Percentiles rank a stretch among this genome's conserved stretches.
Evolutionary conservation across 176 grass and related monocot genomes (phyloP).

Genomic region (Puya raimondii): DNA sequence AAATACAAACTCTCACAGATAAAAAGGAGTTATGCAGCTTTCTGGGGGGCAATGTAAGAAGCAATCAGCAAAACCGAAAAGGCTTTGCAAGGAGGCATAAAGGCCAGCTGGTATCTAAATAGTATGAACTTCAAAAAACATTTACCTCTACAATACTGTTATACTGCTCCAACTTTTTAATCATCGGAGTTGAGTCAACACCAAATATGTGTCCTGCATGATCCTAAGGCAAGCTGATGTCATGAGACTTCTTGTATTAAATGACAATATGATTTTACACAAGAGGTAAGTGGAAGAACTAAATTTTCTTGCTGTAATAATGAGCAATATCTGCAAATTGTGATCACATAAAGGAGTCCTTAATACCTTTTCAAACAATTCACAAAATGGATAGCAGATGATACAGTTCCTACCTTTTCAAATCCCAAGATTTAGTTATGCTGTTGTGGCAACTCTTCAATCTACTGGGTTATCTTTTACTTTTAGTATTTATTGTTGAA

Average conservation of each 20-base stretch:
- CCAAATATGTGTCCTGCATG: conserved; percentile 99
- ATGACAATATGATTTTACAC: neutral
- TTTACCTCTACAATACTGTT: conserved; percentile 68
- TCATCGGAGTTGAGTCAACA: conserved; percentile 85
- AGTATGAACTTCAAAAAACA: conserved; percentile 2
- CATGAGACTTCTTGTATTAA: conserved; percentile 5
- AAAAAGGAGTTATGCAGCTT: neutral
- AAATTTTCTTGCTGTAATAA: neutral
- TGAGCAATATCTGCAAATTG: neutral
- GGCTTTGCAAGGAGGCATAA: neutral
- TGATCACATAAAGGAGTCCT: no score
- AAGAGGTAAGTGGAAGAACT: neutral
- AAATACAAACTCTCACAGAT: neutral
- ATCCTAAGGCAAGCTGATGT: conserved; percentile 62
- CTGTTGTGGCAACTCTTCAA: no score
- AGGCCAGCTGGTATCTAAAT: conserved; percentile 11
- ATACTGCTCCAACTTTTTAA: conserved; percentile 90
- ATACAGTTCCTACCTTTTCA: no score
- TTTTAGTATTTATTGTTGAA: no score
- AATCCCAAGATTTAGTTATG: no score
- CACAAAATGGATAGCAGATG: no score
- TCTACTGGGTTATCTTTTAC: no score
- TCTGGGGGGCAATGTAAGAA: neutral
- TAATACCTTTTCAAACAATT: no score
- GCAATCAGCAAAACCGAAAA: neutral